Conservation (phyloP, 148 eudicot species). For the Chenopodium berlandieri region DNA sequence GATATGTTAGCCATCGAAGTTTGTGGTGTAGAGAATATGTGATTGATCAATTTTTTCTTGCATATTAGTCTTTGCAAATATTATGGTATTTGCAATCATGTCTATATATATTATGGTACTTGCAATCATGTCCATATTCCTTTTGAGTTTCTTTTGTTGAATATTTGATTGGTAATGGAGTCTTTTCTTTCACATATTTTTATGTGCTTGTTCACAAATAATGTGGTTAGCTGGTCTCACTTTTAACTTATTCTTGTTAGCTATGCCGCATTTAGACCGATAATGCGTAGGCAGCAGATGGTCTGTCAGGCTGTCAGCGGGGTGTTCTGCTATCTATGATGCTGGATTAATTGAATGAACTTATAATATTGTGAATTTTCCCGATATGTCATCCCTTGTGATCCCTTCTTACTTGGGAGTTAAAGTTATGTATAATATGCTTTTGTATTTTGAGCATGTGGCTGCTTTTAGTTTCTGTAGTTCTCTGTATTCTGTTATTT, state of each 20-base stretch:
- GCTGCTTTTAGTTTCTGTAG: background rate
- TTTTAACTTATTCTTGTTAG: constrained; percentile 12
- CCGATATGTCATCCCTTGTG: constrained; percentile 8
- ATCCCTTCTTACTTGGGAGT: constrained; percentile 3
- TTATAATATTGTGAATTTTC: constrained; percentile 20
- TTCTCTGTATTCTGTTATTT: background rate
- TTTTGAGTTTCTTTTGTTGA: too few species aligned
- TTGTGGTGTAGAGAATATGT: too few species aligned
- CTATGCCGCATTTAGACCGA: constrained; percentile 22
- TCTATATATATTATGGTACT: too few species aligned
- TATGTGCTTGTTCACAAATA: too few species aligned
- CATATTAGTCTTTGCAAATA: too few species aligned
- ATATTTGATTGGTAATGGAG: too few species aligned
- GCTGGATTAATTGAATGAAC: constrained; percentile 23
- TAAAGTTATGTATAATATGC: background rate
- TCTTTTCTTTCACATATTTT: too few species aligned
- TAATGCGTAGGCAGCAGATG: constrained; percentile 9
- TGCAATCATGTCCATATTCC: too few species aligned
- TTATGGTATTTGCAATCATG: too few species aligned
- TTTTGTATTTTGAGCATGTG: background rate
- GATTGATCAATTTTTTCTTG: too few species aligned
- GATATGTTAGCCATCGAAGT: too few species aligned
- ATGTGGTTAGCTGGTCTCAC: too few species aligned
- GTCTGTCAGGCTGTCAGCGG: constrained; percentile 14
- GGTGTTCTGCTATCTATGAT: constrained; percentile 23